Evolutionary conservation across 306 rosid genomes (phyloP).

Genomic region (Chamaecrista fasciculata): DNA sequence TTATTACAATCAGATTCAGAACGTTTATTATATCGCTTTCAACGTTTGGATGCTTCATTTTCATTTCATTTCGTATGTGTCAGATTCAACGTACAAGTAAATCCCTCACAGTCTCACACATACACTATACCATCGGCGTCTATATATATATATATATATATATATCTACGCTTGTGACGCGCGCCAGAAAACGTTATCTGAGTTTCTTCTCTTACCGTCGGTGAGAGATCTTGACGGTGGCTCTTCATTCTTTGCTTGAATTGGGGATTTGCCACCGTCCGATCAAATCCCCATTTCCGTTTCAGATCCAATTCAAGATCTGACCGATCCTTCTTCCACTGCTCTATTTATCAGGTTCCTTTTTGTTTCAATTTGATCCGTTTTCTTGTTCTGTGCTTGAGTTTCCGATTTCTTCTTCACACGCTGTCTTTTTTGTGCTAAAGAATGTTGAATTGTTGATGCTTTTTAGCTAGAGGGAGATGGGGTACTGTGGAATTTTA

Average conservation of each 20-base stretch:
- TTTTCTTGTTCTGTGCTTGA: conserved; percentile 2
- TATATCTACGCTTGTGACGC: neutral
- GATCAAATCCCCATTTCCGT: conserved; percentile 23
- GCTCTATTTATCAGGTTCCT: conserved; percentile 28
- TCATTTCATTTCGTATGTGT: too few relatives aligned
- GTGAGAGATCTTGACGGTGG: conserved; percentile 38
- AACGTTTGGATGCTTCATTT: too few relatives aligned
- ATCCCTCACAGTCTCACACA: too few relatives aligned
- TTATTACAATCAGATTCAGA: too few relatives aligned
- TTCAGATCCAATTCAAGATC: conserved; percentile 39
- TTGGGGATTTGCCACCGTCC: conserved; percentile 43
- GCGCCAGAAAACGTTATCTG: neutral
- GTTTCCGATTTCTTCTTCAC: neutral
- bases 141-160: neutral
- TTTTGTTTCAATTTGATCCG: neutral
- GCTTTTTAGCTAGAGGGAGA: neutral
- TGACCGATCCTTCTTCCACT: conserved; percentile 16
- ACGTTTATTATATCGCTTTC: too few relatives aligned
- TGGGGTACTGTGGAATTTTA: neutral
- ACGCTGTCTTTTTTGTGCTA: neutral
- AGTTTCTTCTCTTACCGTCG: neutral
- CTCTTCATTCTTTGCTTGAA: conserved; percentile 19
- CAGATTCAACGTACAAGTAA: neutral
- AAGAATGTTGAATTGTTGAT: too few relatives aligned
- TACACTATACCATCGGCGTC: too few relatives aligned